Evolutionary conservation across 371 early-diverging fungal species (phyloP), one percentile per base, ranked within the genome.

Genomic region (Mortierella sp.): DNA sequence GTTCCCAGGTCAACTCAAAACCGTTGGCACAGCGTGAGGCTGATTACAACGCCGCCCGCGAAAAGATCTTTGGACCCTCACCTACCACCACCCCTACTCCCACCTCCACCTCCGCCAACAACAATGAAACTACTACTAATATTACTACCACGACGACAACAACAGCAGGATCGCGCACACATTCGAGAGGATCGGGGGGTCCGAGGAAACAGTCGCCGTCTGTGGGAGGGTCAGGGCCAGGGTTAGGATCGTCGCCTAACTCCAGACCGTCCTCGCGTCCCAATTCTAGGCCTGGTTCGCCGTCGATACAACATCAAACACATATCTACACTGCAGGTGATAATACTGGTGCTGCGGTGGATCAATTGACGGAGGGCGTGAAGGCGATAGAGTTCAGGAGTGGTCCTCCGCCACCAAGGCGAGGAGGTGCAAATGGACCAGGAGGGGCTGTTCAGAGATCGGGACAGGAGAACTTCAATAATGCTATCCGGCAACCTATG

Each of bases 11-110:
- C 58, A 55, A 39, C 9, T 45, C 81, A 3, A 80, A 80, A 53
- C 70, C 77, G 7, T 40, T 80, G 11, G 81, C 76, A 16, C 77
- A 80, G 11, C 73, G 81, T 5, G 76, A 80, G 26, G 81, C 81
- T 10, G 81, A 80, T 24, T 80, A 80, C 31, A 73, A 70, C 24
- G 81, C 81, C 1, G 81, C 81, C 0, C 73, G 81, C 13, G 81
- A 80, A 77, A 80, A 80, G 77, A 80, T 80, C 71, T 80, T 80
- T 77, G 81, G 81, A 29, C 66, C 73, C 4, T 63, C 79, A 1
- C 31, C 73, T 24, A 26, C 73, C n/a, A n/a, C n/a, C n/a, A n/a
- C 11, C 45, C 72, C 37, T 24, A 68, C 0, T 1, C 70, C 24
- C 74, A 7, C 26, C 67, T 6, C 39, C 69, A 29, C 11, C 66